A percentile compares a stretch with the other conserved stretches of the same genome.
Conservation (phyloP, 345 rosid genomes). For the Syzygium jambos region DNA sequence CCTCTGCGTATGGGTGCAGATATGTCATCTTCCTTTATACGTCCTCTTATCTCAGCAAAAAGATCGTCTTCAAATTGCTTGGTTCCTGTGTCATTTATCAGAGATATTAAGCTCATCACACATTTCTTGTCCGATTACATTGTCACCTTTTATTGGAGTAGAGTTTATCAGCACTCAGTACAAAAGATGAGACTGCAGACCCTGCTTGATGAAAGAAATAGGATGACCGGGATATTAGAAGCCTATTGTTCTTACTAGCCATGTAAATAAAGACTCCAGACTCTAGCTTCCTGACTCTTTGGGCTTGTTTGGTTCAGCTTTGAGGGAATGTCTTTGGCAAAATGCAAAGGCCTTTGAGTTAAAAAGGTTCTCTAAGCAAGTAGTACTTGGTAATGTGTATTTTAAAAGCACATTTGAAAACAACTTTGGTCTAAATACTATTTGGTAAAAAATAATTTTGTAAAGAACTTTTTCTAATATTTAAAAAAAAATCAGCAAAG, state of each 20-base stretch:
- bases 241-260: not conserved
- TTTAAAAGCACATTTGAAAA: too few relatives aligned
- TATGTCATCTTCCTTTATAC: conserved; percentile 85
- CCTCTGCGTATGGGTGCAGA: conserved; percentile 67
- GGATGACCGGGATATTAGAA: not conserved
- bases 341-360: too few relatives aligned
- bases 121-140: not conserved
- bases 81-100: conserved; percentile 32
- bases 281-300: not conserved
- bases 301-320: too few relatives aligned
- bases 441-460: too few relatives aligned
- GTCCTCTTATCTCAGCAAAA: conserved; percentile 60
- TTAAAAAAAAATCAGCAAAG: too few relatives aligned
- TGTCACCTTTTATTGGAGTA: not conserved
- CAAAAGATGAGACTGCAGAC: not conserved
- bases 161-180: not conserved
- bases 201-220: not conserved
- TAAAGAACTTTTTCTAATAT: too few relatives aligned
- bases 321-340: too few relatives aligned
- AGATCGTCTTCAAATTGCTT: conserved; percentile 58
- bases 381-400: too few relatives aligned
- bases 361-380: too few relatives aligned
- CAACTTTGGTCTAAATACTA: too few relatives aligned
- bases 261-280: not conserved
- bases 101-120: not conserved